Evolutionary conservation across 2,329 filamentous ascomycete genomes (phyloP).

Genomic region (Paecilomyces sp.): DNA sequence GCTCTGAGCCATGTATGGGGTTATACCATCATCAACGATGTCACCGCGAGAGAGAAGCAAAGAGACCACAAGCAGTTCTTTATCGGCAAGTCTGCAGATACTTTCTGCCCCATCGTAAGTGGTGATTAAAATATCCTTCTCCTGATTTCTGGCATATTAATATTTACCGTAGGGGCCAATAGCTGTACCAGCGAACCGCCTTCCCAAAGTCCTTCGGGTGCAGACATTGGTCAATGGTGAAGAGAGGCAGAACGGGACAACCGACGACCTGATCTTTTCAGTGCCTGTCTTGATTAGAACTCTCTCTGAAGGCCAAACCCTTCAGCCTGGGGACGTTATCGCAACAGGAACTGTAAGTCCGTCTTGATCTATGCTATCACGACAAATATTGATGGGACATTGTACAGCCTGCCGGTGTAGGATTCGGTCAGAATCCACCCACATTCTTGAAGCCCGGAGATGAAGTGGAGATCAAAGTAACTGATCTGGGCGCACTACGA

Average conservation of each 20-base stretch:
- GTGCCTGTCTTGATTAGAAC: slow-evolving; percentile 42
- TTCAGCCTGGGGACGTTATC: slow-evolving; percentile 46
- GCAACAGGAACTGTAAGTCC: slow-evolving; percentile 39
- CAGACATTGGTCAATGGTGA: slow-evolving; percentile 46
- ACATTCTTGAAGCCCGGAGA: slow-evolving; percentile 37
- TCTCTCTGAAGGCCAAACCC: slow-evolving; percentile 43
- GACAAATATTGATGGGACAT: background rate
- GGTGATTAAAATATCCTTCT: too few relatives aligned
- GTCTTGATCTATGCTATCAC: too few relatives aligned
- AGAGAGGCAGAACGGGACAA: slow-evolving; percentile 41
- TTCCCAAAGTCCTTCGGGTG: slow-evolving; percentile 36
- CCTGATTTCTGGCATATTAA: slow-evolving; percentile 17
- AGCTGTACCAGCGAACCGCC: slow-evolving; percentile 41
- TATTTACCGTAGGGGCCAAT: slow-evolving; percentile 38
- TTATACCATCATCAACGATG: slow-evolving; percentile 51
- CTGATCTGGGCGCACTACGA: slow-evolving; percentile 32
- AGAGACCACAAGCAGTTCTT: slow-evolving; percentile 56
- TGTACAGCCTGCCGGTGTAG: slow-evolving; percentile 36
- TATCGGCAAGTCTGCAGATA: slow-evolving; percentile 46
- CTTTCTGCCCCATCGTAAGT: background rate
- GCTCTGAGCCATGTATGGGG: slow-evolving; percentile 50
- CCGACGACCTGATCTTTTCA: slow-evolving; percentile 44
- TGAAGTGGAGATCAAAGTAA: slow-evolving; percentile 36
- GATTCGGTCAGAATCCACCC: slow-evolving; percentile 40
- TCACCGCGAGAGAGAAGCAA: slow-evolving; percentile 49